Percentiles rank a stretch among this genome's conserved stretches.
These are phyloP conservation scores for Rhazya stricta DNA, from an alignment of 257 asterid species.

Conservation along the genomic window DNA sequence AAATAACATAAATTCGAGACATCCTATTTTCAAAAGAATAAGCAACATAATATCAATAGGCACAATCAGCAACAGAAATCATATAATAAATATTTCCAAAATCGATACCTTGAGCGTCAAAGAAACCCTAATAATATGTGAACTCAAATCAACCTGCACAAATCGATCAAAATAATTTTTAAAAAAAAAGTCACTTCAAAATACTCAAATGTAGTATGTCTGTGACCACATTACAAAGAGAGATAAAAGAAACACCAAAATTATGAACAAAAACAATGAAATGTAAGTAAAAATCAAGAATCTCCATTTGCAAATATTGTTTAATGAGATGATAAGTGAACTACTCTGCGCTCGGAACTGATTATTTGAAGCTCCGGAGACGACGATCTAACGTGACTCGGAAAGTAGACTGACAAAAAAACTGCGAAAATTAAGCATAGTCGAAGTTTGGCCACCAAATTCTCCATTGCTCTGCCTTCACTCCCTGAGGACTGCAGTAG, in stretches of 20 bases:
- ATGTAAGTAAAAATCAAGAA: slow-evolving; percentile 4
- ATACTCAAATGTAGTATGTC: not conserved
- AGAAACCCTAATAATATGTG: slow-evolving; percentile 87
- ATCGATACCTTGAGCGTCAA: slow-evolving; percentile 70
- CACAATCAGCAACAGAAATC: not conserved
- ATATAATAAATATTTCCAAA: not conserved
- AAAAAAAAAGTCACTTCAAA: slow-evolving; percentile 5
- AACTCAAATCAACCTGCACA: slow-evolving; percentile 87
- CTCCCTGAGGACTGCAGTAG: not conserved
- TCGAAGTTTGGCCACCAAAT: slow-evolving; percentile 24
- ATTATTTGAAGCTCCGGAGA: slow-evolving; percentile 64
- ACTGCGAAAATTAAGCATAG: slow-evolving; percentile 30
- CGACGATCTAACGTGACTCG: slow-evolving; percentile 33
- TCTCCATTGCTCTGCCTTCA: slow-evolving; percentile 35
- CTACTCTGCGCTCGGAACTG: slow-evolving; percentile 84
- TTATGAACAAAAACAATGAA: slow-evolving; percentile 3
- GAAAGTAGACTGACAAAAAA: slow-evolving; percentile 22
- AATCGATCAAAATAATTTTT: slow-evolving; percentile 15
- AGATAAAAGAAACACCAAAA: too few relatives aligned
- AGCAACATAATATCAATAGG: not conserved
- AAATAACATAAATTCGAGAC: not conserved
- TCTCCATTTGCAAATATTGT: not conserved
- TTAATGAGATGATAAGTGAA: not conserved
- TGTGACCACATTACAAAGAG: not conserved
- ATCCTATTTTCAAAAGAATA: not conserved